Evolutionary conservation across 1,139 yeast genomes (phyloP).

Genomic region (Kazachstania sp.): DNA sequence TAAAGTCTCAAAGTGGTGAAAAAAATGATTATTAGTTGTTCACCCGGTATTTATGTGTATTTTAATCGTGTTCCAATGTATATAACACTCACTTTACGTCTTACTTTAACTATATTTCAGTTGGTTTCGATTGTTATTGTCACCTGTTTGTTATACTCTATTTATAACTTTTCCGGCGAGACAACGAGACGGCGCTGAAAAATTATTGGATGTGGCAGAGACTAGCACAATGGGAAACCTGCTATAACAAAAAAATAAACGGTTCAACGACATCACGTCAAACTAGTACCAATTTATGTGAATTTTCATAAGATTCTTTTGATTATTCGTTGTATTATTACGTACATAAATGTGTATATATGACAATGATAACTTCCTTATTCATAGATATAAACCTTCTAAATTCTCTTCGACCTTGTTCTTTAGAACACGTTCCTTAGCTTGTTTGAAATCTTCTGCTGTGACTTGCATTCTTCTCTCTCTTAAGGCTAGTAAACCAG

Average conservation of each 20-base stretch:
- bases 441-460: constrained; percentile 88
- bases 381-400: constrained; percentile 82
- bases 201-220: too few relatives aligned
- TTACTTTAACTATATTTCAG: not conserved
- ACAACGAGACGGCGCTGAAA: too few relatives aligned
- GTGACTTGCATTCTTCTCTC: constrained; percentile 98
- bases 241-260: too few relatives aligned
- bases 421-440: constrained; percentile 94
- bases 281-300: too few relatives aligned
- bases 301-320: not conserved
- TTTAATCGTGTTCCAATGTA: not conserved
- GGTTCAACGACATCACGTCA: too few relatives aligned
- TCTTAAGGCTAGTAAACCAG: constrained; percentile 90
- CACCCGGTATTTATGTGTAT: not conserved
- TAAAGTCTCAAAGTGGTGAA: not conserved
- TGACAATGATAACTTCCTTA: not conserved
- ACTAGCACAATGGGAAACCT: too few relatives aligned
- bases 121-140: not conserved
- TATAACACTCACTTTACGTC: not conserved
- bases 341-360: not conserved
- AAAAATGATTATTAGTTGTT: too few relatives aligned
- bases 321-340: not conserved
- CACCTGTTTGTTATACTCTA: not conserved
- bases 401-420: constrained; percentile 95
- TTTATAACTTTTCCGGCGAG: not conserved